These are phyloP conservation scores for Pseudogymnoascus sp. DNA, from an alignment of 2,329 filamentous ascomycete species.

Conservation along the genomic window DNA sequence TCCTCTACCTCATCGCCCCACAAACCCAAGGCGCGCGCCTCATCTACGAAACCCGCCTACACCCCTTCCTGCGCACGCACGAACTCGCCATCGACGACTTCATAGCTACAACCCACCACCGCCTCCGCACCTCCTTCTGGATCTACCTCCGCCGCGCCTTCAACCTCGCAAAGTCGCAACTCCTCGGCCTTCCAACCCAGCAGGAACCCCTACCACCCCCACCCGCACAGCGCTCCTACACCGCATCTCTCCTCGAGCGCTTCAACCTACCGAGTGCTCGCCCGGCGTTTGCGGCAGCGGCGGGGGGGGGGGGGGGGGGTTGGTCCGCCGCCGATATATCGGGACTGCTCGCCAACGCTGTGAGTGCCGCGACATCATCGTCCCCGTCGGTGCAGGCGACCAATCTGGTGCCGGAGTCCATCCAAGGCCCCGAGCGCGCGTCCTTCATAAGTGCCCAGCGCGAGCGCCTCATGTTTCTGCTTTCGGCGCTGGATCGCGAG, in stretches of 20 bases:
- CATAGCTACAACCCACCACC: slow-evolving; percentile 73
- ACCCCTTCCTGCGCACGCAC: slow-evolving; percentile 82
- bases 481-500: slow-evolving; percentile 73
- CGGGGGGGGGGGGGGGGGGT: slow-evolving; percentile 28
- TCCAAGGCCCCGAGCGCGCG: slow-evolving; percentile 59
- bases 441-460: slow-evolving; percentile 71
- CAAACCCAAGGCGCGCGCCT: slow-evolving; percentile 88
- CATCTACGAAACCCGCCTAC: slow-evolving; percentile 76
- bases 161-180: slow-evolving; percentile 62
- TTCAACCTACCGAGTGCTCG: slow-evolving; percentile 73
- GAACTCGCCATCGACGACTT: slow-evolving; percentile 84
- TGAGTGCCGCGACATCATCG: slow-evolving; percentile 37
- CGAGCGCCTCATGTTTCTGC: slow-evolving; percentile 64
- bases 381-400: slow-evolving; percentile 21
- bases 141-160: slow-evolving; percentile 64
- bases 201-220: slow-evolving; percentile 37
- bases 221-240: slow-evolving; percentile 51
- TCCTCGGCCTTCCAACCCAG: slow-evolving; percentile 66
- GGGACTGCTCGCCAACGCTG: slow-evolving; percentile 60
- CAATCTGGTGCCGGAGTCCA: slow-evolving; percentile 58
- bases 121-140: slow-evolving; percentile 66
- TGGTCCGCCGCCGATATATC: slow-evolving; percentile 59
- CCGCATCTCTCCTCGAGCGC: slow-evolving; percentile 71
- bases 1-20: slow-evolving; percentile 92
- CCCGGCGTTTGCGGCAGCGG: slow-evolving; percentile 34